Base-by-base conservation (phyloP, 108 stramenopile species). In the Skeletonema tropicum region DNA sequence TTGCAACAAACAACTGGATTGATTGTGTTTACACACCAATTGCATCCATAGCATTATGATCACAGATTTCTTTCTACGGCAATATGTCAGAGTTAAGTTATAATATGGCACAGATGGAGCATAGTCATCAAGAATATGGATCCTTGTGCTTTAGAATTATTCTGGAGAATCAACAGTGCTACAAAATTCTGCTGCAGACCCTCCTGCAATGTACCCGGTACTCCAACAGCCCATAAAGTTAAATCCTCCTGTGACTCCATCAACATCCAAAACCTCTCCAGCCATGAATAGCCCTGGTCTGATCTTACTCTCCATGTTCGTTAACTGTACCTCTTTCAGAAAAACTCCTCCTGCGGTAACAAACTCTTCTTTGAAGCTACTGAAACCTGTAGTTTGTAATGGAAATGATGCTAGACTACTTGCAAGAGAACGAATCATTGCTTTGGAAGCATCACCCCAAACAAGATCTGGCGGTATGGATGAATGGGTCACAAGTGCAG, bases 351-450 rank as follows among this genome's bases (percentile, higher is more conserved):
- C 96, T 12, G 94, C 94, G 15, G 96, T 97, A 1, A 96, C 96
- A 82, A 97, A 97, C 78, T 97, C 97, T 39, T 97, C 97, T 77
- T 97, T 97, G 79, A 93, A 93, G 36, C 89, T 88, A 5, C 93
- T 88, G 70, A 94, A 96, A 1, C 85, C 83, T 14, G 90, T 90
- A 21, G 91, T 79, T 45, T 86, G 67, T 3, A 94, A 42, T 10
- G 83, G 63, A 73, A 89, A 92, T 35, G 74, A 79, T 33, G 86
- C 71, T 14, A 94, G 13, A 23, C 80, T 82, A 38, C 39, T 60
- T 3, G 92, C 80, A 30, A 95, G 67, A 13, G 68, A 61, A 17
- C 92, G 85, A 42, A 93, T 86, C 68, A 79, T 66, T 60, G 90
- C 87, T 70, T 95, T 93, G 49, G 89, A 73, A 45, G 84, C 88